Conservation (phyloP, 257 asterid species). For the Solanum appendiculatum region DNA sequence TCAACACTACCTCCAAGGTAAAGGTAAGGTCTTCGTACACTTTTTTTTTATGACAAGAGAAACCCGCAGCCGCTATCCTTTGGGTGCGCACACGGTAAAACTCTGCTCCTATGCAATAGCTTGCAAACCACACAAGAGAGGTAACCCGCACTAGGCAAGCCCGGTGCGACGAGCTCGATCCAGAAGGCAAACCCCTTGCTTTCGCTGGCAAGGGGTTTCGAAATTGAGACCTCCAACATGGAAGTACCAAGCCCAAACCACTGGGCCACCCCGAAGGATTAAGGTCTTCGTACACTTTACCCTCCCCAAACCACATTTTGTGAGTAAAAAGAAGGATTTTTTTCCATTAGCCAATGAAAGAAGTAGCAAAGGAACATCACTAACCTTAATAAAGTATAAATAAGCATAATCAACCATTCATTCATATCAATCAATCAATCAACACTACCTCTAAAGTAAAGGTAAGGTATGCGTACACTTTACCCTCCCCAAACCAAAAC, state of each 20-base stretch:
- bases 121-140: no score
- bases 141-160: no score
- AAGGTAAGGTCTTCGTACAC: neutral
- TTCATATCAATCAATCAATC: neutral
- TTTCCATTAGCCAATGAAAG: neutral
- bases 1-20: neutral
- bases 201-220: no score
- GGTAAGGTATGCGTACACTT: neutral
- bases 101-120: no score
- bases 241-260: no score
- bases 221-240: no score
- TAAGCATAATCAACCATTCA: neutral
- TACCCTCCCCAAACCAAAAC: neutral
- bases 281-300: neutral
- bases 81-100: no score
- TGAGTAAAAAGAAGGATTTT: neutral
- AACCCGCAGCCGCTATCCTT: no score
- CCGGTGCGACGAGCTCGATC: no score
- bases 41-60: no score
- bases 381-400: neutral
- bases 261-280: no score
- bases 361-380: neutral
- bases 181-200: no score
- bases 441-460: neutral
- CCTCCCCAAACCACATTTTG: neutral